A percentile compares a stretch with the other conserved stretches of the same genome.
phyloP scores from a whole-genome alignment of 2,329 filamentous ascomycete genomes.

The Aspergillus sp. region DNA sequence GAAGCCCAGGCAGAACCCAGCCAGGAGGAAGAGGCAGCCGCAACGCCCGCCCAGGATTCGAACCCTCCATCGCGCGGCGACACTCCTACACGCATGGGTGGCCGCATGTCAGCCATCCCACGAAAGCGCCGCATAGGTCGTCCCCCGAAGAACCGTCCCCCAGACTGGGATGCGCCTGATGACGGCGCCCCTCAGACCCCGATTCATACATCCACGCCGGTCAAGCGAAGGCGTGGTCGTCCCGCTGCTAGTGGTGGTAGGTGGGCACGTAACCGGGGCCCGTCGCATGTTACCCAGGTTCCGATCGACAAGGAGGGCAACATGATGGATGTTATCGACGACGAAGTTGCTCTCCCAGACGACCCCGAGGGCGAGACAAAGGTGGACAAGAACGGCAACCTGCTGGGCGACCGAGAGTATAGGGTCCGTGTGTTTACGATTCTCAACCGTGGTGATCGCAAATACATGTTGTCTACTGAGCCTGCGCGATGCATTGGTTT shows the following conservation, averaged over 20 bases:
- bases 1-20: slow-evolving; percentile 36
- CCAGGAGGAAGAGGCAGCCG: slow-evolving; percentile 48
- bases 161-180: slow-evolving; percentile 69
- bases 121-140: slow-evolving; percentile 77
- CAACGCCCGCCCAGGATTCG: slow-evolving; percentile 43
- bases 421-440: slow-evolving; percentile 95
- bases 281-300: slow-evolving; percentile 76
- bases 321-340: slow-evolving; percentile 83
- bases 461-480: slow-evolving; percentile 99
- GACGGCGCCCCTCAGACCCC: slow-evolving; percentile 50
- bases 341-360: slow-evolving; percentile 86
- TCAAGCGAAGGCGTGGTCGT: slow-evolving; percentile 59
- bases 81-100: slow-evolving; percentile 54
- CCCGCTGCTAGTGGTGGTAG: slow-evolving; percentile 59
- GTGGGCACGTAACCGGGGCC: slow-evolving; percentile 73
- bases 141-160: slow-evolving; percentile 79
- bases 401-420: slow-evolving; percentile 85
- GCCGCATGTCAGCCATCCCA: slow-evolving; percentile 59
- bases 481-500: slow-evolving; percentile 96
- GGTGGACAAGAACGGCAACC: slow-evolving; percentile 83
- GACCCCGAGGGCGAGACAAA: slow-evolving; percentile 89
- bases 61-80: slow-evolving; percentile 50
- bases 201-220: slow-evolving; percentile 53
- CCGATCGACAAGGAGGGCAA: slow-evolving; percentile 93
- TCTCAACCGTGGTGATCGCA: slow-evolving; percentile 74